Percentiles rank a stretch among this genome's conserved stretches.
These are phyloP conservation scores for Globisporangium polare DNA, from an alignment of 352 stramenopile genomes.

Conservation along the genomic window DNA sequence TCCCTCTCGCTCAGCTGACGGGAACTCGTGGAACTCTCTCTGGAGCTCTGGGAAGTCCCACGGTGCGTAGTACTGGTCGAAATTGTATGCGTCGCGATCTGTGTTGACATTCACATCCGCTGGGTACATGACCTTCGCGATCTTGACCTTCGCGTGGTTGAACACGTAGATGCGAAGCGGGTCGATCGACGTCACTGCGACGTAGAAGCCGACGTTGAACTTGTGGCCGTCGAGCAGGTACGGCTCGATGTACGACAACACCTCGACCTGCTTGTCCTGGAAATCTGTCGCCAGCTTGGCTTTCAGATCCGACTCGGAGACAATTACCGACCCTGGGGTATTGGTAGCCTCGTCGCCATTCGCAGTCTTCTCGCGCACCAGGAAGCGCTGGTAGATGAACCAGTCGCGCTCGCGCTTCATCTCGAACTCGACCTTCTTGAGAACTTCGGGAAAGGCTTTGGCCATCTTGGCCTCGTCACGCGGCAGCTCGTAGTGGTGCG, in stretches of 20 bases:
- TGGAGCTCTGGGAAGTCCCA: slow-evolving; percentile 74
- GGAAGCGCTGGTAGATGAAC: slow-evolving; percentile 59
- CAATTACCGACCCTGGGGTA: slow-evolving; percentile 30
- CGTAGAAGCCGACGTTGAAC: slow-evolving; percentile 87
- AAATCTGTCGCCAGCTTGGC: slow-evolving; percentile 37
- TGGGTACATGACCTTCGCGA: slow-evolving; percentile 67
- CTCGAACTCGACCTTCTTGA: slow-evolving; percentile 54
- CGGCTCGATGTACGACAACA: slow-evolving; percentile 80
- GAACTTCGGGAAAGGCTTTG: slow-evolving; percentile 35
- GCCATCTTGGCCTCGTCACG: slow-evolving; percentile 43
- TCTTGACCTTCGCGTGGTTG: slow-evolving; percentile 63
- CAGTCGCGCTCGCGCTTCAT: slow-evolving; percentile 43
- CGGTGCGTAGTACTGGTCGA: slow-evolving; percentile 61
- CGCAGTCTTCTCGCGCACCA: slow-evolving; percentile 39
- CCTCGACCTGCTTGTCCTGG: slow-evolving; percentile 49
- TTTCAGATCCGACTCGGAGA: slow-evolving; percentile 42
- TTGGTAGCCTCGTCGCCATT: slow-evolving; percentile 31
- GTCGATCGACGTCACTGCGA: slow-evolving; percentile 76
- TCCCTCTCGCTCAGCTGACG: slow-evolving; percentile 40
- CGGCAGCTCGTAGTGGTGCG: slow-evolving; percentile 55
- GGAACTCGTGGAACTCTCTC: slow-evolving; percentile 56
- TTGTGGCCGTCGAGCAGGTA: slow-evolving; percentile 85
- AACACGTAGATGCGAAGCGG: slow-evolving; percentile 86
- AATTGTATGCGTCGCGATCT: slow-evolving; percentile 52
- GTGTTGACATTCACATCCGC: slow-evolving; percentile 29